Percentiles rank a stretch among this genome's conserved stretches.
Evolutionary conservation across 176 grass and related monocot species (phyloP).

Genomic region (Rhynchospora breviuscula): DNA sequence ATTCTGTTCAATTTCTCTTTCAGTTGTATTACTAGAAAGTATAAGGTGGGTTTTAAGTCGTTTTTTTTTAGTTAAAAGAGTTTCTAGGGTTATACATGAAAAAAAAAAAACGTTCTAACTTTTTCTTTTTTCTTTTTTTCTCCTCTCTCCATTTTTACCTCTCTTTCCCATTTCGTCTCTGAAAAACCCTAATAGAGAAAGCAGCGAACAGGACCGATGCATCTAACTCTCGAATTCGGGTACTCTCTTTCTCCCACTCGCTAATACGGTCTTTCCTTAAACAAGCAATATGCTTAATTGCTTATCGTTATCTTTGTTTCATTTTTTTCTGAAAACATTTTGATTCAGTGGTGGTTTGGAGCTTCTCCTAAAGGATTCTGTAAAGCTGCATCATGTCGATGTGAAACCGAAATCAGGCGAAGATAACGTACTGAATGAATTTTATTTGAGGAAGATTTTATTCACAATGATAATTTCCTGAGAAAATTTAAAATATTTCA

Average conservation of each 20-base stretch:
- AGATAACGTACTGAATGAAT: constrained; percentile 34
- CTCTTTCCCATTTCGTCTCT: not conserved
- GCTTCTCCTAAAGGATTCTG: constrained; percentile 64
- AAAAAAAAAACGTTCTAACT: not conserved
- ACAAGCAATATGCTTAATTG: not conserved
- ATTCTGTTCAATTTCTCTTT: not conserved
- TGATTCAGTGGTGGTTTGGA: constrained; percentile 74
- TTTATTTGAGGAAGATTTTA: not conserved
- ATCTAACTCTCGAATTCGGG: constrained; percentile 87
- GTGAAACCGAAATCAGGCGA: constrained; percentile 35
- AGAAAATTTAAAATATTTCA: too few relatives aligned
- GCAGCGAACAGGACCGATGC: constrained; percentile 29
- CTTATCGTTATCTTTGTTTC: not conserved
- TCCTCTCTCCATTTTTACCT: not conserved
- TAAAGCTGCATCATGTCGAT: constrained; percentile 73
- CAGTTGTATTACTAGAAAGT: not conserved
- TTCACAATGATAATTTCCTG: not conserved
- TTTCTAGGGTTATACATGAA: not conserved
- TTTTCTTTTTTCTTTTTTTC: not conserved
- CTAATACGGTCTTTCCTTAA: not conserved
- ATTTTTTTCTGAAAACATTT: not conserved
- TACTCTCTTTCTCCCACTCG: constrained; percentile 16
- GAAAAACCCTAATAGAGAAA: constrained; percentile 7
- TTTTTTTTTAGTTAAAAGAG: not conserved
- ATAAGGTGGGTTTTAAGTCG: not conserved